These are phyloP conservation scores for Parietaria judaica DNA, from an alignment of 306 rosid species.

Conservation along the genomic window DNA sequence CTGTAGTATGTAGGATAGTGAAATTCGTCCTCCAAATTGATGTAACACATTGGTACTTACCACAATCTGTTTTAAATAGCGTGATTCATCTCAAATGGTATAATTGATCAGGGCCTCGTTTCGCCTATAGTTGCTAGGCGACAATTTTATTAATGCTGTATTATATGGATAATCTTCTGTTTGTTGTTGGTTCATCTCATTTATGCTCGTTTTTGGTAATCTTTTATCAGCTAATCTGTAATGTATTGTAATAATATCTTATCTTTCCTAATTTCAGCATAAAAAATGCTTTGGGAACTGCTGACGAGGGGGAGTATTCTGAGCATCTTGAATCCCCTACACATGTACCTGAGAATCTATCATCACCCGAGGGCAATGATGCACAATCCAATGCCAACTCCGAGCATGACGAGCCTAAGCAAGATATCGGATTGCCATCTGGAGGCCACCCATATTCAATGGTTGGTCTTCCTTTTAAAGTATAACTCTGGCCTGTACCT, in stretches of 20 bases:
- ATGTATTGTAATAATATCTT: slow-evolving; percentile 1
- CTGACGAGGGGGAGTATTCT: slow-evolving; percentile 57
- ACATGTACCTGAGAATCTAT: slow-evolving; percentile 39
- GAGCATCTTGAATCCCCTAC: slow-evolving; percentile 58
- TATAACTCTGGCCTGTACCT: slow-evolving; percentile 67
- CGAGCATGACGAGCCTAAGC: slow-evolving; percentile 59
- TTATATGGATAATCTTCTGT: slow-evolving; percentile 9
- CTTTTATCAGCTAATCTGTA: background rate
- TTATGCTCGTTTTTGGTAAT: background rate
- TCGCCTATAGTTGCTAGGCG: background rate
- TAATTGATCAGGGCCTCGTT: background rate
- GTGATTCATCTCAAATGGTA: background rate
- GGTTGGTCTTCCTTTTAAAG: slow-evolving; percentile 49
- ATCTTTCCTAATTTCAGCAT: slow-evolving; percentile 32
- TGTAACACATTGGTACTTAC: background rate
- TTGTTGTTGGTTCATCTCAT: slow-evolving; percentile 12
- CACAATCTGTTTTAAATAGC: no score
- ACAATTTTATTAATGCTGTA: background rate
- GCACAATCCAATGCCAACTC: slow-evolving; percentile 55
- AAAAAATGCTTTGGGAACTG: slow-evolving; percentile 41
- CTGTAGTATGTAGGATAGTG: background rate
- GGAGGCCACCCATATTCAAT: slow-evolving; percentile 66
- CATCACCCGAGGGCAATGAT: slow-evolving; percentile 62
- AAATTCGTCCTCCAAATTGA: slow-evolving; percentile 1
- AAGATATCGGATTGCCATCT: slow-evolving; percentile 51